Evolutionary conservation across 164 flowering plant genomes (phyloP), one percentile per base, ranked within the genome.

Genomic region (Stephania yunnanensis): DNA sequence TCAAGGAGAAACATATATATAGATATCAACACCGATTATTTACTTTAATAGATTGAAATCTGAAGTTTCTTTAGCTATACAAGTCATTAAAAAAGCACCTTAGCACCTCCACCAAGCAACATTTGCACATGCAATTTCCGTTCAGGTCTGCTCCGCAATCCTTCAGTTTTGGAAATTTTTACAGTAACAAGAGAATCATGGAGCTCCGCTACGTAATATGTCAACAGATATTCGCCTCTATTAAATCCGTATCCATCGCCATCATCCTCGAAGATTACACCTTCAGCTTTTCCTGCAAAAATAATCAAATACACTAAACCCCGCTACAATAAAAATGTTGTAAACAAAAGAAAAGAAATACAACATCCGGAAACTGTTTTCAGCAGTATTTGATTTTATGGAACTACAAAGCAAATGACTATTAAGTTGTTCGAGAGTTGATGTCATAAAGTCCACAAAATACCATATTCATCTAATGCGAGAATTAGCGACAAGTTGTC

Each of bases 241-340:
- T 68, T 86, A 81, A 86, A 95, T 78, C 81, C 92, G 86, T 93
- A 91, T 71, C 99, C 99, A 87, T 95, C 99, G 53, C 98, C 99
- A 81, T 90, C 90, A 83, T 95, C 99, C 84, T 95, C 99, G 83
- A 80, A 95, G 10, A 95, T 84, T 80, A 89, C 71, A 72, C 99
- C 99, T 85, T 87, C 80, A 77, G 98, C 99, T 83, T 85, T 90
- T 64, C 99, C 99, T 95, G 87, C 44, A 80, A 22, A 74, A 76
- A 61, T 4, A 2, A n/a, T 20, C 22, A 4, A 46, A 50, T 15
- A 58, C 17, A 55, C 36, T 46, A 58, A 17, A 58, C 1, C 22
- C 7, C 3, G 5, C 20, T 0, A 58, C 64, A 58, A 17, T 5
- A 58, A 58, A 17, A 6, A n/a, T 58, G 15, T 2, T 58, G 15